Evolutionary conservation across 1,284 basidiomycete species (phyloP).

Genomic region (Leccinum griseonigrum): DNA sequence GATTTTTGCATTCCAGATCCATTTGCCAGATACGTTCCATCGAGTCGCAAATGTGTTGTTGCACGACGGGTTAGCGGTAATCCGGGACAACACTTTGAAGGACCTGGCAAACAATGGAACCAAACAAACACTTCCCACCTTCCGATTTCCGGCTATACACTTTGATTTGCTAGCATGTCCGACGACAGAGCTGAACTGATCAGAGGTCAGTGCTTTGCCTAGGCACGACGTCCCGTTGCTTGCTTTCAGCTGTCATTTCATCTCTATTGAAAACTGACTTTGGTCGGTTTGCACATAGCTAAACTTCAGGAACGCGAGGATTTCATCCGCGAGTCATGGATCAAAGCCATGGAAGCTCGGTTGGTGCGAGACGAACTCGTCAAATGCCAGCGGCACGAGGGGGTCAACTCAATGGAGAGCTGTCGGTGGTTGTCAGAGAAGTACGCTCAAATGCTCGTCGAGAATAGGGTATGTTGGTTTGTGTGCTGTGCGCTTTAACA

Average conservation of each 20-base stretch:
- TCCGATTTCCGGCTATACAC: slow-evolving; percentile 2
- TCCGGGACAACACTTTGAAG: no score
- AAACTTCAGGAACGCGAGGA: slow-evolving; percentile 71
- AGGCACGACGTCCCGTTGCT: not conserved
- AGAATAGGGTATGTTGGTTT: slow-evolving; percentile 71
- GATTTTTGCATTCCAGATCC: not conserved
- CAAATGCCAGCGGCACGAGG: slow-evolving; percentile 91
- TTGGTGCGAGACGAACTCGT: slow-evolving; percentile 88
- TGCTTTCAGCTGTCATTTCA: not conserved
- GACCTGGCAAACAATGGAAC: slow-evolving; percentile 18
- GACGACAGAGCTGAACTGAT: slow-evolving; percentile 35
- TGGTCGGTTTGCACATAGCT: slow-evolving; percentile 36
- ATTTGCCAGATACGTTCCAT: not conserved
- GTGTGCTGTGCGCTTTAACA: not conserved
- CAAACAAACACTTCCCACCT: slow-evolving; percentile 15
- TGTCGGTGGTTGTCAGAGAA: slow-evolving; percentile 87
- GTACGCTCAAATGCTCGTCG: slow-evolving; percentile 80
- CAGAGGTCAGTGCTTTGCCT: slow-evolving; percentile 23
- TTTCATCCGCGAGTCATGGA: slow-evolving; percentile 89
- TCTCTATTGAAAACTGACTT: not conserved
- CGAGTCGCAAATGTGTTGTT: not conserved
- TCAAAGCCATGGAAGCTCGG: slow-evolving; percentile 91
- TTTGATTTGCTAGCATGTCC: slow-evolving; percentile 23
- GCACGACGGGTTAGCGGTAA: not conserved
- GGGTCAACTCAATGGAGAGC: slow-evolving; percentile 88